Percentiles rank a stretch among this genome's conserved stretches.
Evolutionary conservation across 1,139 yeast genomes (phyloP).

Genomic region (Wickerhamomyces sp.): DNA sequence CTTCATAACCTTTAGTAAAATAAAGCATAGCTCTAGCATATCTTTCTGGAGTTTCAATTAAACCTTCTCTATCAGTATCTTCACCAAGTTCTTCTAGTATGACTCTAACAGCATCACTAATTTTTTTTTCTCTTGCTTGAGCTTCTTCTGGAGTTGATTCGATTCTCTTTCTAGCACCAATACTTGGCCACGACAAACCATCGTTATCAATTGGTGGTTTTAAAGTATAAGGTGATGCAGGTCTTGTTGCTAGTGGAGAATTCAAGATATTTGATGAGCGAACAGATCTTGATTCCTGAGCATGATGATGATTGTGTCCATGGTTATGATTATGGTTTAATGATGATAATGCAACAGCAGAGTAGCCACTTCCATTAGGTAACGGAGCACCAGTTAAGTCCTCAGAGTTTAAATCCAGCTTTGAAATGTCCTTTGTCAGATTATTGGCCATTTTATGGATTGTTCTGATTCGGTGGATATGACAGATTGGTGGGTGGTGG

Average conservation of each 20-base stretch:
- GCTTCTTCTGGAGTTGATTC: conserved; percentile 66
- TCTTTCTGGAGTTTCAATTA: conserved; percentile 90
- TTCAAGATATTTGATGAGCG: conserved; percentile 5
- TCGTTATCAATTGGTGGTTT: conserved; percentile 86
- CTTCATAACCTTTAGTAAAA: conserved; percentile 96
- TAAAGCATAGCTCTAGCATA: conserved; percentile 95
- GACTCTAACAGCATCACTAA: conserved; percentile 80
- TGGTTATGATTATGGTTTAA: conserved; percentile 4
- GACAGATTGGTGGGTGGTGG: too few relatives aligned
- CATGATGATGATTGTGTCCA: conserved; percentile 3
- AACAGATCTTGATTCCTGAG: neutral
- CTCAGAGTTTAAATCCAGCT: conserved; percentile 6
- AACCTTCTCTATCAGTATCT: conserved; percentile 83
- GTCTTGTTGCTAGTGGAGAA: conserved; percentile 63
- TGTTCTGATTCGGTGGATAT: neutral
- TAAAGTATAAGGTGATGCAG: conserved; percentile 77
- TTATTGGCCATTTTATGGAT: conserved; percentile 10
- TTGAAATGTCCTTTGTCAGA: conserved; percentile 12
- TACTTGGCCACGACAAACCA: conserved; percentile 91
- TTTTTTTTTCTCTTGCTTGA: conserved; percentile 58
- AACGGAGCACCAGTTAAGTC: conserved; percentile 3
- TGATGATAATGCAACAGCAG: conserved; percentile 15
- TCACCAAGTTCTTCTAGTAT: conserved; percentile 87
- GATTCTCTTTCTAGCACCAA: conserved; percentile 76
- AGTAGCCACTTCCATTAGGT: conserved; percentile 18